Percentiles rank a stretch among this genome's conserved stretches.
Evolutionary conservation across 371 early-diverging fungal genomes (phyloP).

Genomic region (Mortierella sp.): DNA sequence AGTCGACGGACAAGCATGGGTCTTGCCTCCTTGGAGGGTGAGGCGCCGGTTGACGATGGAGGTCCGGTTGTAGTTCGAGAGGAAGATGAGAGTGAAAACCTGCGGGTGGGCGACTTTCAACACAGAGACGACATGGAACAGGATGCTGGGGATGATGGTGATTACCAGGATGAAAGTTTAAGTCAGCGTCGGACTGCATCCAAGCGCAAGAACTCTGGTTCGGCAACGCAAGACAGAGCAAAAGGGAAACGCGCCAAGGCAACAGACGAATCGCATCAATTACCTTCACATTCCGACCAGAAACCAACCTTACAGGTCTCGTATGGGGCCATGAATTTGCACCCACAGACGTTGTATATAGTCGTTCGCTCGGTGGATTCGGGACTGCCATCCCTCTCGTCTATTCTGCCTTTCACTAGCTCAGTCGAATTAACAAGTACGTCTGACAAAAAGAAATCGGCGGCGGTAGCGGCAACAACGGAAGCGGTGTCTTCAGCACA

Average conservation of each 20-base stretch:
- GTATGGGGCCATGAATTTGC: slow-evolving; percentile 26
- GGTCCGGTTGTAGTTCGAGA: slow-evolving; percentile 26
- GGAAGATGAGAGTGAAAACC: slow-evolving; percentile 47
- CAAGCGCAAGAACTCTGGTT: slow-evolving; percentile 12
- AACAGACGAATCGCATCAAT: background rate
- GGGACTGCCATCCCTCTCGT: background rate
- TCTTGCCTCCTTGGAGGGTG: slow-evolving; percentile 29
- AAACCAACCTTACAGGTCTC: slow-evolving; percentile 50
- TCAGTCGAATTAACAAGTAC: background rate
- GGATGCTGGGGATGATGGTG: slow-evolving; percentile 6
- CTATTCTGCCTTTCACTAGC: slow-evolving; percentile 22
- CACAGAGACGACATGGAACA: background rate
- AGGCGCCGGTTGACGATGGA: background rate
- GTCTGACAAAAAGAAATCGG: background rate
- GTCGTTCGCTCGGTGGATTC: slow-evolving; percentile 26
- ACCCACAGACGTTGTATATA: slow-evolving; percentile 49
- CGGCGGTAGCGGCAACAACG: background rate
- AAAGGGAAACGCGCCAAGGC: slow-evolving; percentile 21
- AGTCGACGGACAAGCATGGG: slow-evolving; percentile 13
- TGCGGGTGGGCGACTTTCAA: slow-evolving; percentile 34
- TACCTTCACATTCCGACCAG: slow-evolving; percentile 26
- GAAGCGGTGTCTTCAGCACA: background rate
- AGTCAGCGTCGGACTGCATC: background rate
- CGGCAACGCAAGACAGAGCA: background rate
- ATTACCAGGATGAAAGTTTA: slow-evolving; percentile 16